Conservation (phyloP, 257 asterid genomes). For the Phtheirospermum japonicum region DNA sequence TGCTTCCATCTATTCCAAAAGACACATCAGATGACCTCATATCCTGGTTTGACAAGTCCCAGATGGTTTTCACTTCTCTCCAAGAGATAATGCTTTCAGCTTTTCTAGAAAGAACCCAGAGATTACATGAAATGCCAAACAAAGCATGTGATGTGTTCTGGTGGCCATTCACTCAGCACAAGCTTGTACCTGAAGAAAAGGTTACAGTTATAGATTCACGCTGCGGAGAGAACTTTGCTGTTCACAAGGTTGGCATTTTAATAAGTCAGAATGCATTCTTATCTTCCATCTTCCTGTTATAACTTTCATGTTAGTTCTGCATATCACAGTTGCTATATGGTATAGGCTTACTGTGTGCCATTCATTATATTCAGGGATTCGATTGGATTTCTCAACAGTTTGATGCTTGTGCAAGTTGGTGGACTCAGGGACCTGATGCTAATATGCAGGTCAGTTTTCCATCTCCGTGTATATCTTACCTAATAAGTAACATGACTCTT, state of each 20-base stretch:
- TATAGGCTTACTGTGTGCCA: slow-evolving; percentile 28
- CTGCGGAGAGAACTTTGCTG: slow-evolving; percentile 89
- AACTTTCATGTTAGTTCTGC: slow-evolving; percentile 20
- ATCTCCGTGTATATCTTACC: slow-evolving; percentile 22
- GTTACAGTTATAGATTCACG: slow-evolving; percentile 96
- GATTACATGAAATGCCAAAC: slow-evolving; percentile 68
- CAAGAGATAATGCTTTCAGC: slow-evolving; percentile 69
- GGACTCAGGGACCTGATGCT: slow-evolving; percentile 98
- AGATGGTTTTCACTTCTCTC: slow-evolving; percentile 61
- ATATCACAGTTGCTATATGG: slow-evolving; percentile 1
- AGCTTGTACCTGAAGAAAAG: slow-evolving; percentile 68
- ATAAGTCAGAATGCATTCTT: slow-evolving; percentile 11
- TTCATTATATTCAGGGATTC: slow-evolving; percentile 40
- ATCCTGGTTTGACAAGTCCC: slow-evolving; percentile 76
- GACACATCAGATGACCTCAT: slow-evolving; percentile 76
- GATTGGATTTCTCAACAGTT: slow-evolving; percentile 70
- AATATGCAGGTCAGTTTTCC: slow-evolving; percentile 77
- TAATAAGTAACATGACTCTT: too few species aligned
- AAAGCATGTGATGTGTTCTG: slow-evolving; percentile 72
- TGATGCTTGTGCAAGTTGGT: slow-evolving; percentile 99
- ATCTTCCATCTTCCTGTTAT: slow-evolving; percentile 9
- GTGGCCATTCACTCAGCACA: slow-evolving; percentile 99
- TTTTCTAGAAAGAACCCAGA: slow-evolving; percentile 53
- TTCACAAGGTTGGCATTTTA: slow-evolving; percentile 61
- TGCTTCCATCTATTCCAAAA: slow-evolving; percentile 80